phyloP scores from a whole-genome alignment of 148 eudicot genomes.

The Spergularia bocconei region DNA sequence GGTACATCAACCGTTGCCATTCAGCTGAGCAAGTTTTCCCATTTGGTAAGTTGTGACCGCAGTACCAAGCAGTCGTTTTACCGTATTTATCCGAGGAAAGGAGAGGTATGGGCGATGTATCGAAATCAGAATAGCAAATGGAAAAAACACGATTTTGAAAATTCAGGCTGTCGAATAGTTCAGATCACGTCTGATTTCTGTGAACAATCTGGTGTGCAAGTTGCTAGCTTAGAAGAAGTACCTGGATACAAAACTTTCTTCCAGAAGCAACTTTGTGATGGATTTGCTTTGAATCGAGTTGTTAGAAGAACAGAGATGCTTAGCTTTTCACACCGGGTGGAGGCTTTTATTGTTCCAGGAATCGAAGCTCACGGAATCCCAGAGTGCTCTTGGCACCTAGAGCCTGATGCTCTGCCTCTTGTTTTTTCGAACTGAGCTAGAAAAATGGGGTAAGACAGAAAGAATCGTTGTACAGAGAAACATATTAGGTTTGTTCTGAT shows the following conservation, averaged over 20 bases:
- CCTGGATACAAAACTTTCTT: conserved; percentile 45
- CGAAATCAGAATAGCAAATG: conserved; percentile 41
- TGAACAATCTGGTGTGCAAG: conserved; percentile 20
- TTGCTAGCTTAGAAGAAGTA: conserved; percentile 28
- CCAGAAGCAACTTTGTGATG: conserved; percentile 38
- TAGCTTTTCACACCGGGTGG: conserved; percentile 54
- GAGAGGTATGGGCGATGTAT: conserved; percentile 65
- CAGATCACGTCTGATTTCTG: conserved; percentile 30
- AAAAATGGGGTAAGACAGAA: not conserved
- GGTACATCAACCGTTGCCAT: conserved; percentile 27
- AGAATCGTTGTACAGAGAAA: not conserved
- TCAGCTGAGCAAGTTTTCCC: conserved; percentile 40
- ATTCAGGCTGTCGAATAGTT: conserved; percentile 26
- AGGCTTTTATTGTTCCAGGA: conserved; percentile 55
- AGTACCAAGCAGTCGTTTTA: conserved; percentile 30
- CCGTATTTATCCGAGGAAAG: conserved; percentile 54
- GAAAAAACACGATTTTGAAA: conserved; percentile 21
- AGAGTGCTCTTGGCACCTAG: conserved; percentile 62
- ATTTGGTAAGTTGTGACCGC: conserved; percentile 39
- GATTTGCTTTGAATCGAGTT: conserved; percentile 39
- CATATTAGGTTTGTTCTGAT: not conserved
- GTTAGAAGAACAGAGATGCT: conserved; percentile 42
- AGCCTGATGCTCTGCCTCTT: conserved; percentile 56
- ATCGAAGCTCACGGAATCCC: conserved; percentile 46
- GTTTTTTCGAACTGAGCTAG: conserved; percentile 22